Conservation (phyloP, 2,329 filamentous ascomycete species). For the Colletotrichum karsti region DNA sequence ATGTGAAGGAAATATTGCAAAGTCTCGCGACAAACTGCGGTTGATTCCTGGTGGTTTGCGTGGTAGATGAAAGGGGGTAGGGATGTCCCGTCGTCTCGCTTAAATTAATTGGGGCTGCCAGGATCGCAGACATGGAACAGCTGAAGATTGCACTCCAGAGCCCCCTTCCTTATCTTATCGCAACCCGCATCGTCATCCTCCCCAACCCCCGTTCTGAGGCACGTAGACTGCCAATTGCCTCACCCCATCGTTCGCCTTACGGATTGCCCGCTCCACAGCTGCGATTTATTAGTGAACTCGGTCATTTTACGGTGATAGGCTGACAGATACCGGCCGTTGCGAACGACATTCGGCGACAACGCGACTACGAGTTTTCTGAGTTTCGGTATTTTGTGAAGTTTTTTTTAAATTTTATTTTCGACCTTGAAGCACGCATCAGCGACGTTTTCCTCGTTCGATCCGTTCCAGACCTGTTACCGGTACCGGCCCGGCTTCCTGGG, state of each 20-base stretch:
- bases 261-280: slow-evolving; percentile 23
- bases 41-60: background rate
- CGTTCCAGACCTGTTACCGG: background rate
- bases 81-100: slow-evolving; percentile 8
- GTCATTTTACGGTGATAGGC: slow-evolving; percentile 11
- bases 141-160: background rate
- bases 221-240: slow-evolving; percentile 27
- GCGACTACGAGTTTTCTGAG: background rate
- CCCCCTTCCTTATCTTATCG: slow-evolving; percentile 25
- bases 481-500: background rate
- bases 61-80: background rate
- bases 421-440: background rate
- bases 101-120: slow-evolving; percentile 9
- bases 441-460: background rate
- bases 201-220: background rate
- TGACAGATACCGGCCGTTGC: background rate
- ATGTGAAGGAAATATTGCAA: background rate
- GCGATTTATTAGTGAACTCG: slow-evolving; percentile 11
- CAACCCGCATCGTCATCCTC: slow-evolving; percentile 8
- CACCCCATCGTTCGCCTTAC: slow-evolving; percentile 4
- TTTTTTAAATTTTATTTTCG: background rate
- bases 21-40: background rate
- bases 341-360: background rate
- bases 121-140: background rate
- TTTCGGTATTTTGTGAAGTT: background rate